phyloP scores from a whole-genome alignment of 805 yeast species.

The Cyberlindnera mrakii region DNA sequence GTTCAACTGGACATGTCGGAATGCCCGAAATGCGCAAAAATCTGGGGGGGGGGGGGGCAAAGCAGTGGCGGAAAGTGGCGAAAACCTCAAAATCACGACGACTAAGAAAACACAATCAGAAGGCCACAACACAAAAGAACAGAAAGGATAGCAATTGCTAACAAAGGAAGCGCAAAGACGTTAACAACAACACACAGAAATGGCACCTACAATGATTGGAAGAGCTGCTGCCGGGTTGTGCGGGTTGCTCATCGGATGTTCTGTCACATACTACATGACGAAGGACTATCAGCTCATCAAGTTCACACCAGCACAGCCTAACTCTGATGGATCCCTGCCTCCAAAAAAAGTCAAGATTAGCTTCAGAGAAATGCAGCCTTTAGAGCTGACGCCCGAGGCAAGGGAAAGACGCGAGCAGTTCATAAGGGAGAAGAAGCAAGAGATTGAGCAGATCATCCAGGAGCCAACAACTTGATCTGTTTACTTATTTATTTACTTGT shows the following conservation, averaged over 20 bases:
- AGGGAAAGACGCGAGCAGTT: constrained; percentile 1
- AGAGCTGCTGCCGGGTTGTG: constrained; percentile 11
- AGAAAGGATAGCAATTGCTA: too few species aligned
- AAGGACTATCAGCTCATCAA: constrained; percentile 29
- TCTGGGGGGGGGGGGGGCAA: too few species aligned
- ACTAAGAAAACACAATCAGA: too few species aligned
- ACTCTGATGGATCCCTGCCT: constrained; percentile 32
- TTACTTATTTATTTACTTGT: background rate
- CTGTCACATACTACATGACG: constrained; percentile 14
- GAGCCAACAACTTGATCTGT: constrained; percentile 11
- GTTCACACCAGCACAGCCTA: constrained; percentile 33
- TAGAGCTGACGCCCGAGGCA: constrained; percentile 33
- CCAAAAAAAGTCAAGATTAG: constrained; percentile 29
- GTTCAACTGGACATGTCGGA: too few species aligned
- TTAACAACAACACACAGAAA: background rate
- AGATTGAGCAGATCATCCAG: constrained; percentile 12
- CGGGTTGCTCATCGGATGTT: constrained; percentile 14
- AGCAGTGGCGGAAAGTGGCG: too few species aligned
- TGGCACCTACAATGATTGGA: constrained; percentile 12
- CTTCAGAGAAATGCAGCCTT: constrained; percentile 31
- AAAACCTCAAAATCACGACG: too few species aligned
- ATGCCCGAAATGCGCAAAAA: too few species aligned
- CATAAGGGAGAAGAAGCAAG: constrained; percentile 3
- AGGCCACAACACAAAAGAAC: too few species aligned
- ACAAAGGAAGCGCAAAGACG: background rate